Evolutionary conservation across 2,329 filamentous ascomycete genomes (phyloP).

Genomic region (Sporothrix mexicana): DNA sequence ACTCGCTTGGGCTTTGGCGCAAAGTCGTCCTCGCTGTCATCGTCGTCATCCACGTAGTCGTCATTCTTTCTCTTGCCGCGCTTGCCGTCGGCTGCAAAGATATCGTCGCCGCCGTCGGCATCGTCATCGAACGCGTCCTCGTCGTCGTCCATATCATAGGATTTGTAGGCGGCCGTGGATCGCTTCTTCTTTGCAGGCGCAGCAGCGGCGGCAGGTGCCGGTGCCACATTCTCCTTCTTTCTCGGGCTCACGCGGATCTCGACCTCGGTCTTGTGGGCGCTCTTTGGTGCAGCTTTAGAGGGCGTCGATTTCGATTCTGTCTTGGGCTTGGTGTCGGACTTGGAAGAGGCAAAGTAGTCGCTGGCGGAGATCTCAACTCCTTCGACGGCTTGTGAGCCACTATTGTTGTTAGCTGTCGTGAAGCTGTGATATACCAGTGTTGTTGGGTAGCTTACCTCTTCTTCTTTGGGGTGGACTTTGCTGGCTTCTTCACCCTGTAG

Average conservation of each 20-base stretch:
- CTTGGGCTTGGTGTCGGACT: slow-evolving; percentile 50
- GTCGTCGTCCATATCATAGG: slow-evolving; percentile 55
- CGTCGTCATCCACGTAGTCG: slow-evolving; percentile 70
- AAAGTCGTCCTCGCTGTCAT: slow-evolving; percentile 68
- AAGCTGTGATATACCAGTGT: background rate
- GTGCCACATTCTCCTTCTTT: slow-evolving; percentile 46
- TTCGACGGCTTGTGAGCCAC: slow-evolving; percentile 51
- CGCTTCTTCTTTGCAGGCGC: slow-evolving; percentile 50
- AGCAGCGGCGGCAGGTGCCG: slow-evolving; percentile 41
- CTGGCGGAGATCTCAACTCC: slow-evolving; percentile 61
- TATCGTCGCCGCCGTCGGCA: slow-evolving; percentile 77
- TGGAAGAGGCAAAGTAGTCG: slow-evolving; percentile 62
- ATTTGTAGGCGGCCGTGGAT: slow-evolving; percentile 49
- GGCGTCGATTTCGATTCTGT: slow-evolving; percentile 48
- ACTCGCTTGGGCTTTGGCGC: slow-evolving; percentile 64
- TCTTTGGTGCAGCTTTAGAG: slow-evolving; percentile 51
- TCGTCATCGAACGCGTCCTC: slow-evolving; percentile 68
- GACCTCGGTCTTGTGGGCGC: slow-evolving; percentile 49
- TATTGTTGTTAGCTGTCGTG: slow-evolving; percentile 29
- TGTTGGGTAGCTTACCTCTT: slow-evolving; percentile 50
- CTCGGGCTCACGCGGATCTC: slow-evolving; percentile 61
- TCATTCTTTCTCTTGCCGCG: slow-evolving; percentile 72
- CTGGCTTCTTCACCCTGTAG: slow-evolving; percentile 60
- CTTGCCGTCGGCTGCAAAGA: slow-evolving; percentile 76
- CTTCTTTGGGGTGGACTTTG: slow-evolving; percentile 60